A percentile compares a stretch with the other conserved stretches of the same genome.
These are phyloP conservation scores for Porogramme epimiltina DNA, from an alignment of 1,284 basidiomycete species.

Conservation along the genomic window DNA sequence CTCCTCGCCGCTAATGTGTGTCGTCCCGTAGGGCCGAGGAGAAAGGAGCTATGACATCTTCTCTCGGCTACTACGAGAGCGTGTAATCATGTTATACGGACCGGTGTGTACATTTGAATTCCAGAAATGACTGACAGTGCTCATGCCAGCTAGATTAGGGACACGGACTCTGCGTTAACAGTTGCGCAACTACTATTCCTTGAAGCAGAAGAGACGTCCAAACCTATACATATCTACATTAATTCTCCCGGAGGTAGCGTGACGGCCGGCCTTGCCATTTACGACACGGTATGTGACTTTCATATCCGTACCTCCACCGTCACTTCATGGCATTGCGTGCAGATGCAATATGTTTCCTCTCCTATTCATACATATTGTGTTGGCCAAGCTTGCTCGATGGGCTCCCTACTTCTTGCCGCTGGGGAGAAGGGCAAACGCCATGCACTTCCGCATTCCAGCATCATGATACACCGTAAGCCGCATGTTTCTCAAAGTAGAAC, in stretches of 20 bases:
- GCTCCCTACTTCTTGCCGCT: constrained; percentile 84
- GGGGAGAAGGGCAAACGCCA: constrained; percentile 88
- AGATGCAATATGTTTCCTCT: constrained; percentile 92
- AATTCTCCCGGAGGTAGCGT: constrained; percentile 95
- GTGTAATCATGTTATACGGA: constrained; percentile 92
- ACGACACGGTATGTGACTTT: constrained; percentile 75
- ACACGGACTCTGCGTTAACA: constrained; percentile 80
- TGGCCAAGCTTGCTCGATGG: constrained; percentile 93
- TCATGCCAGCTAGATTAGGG: constrained; percentile 64
- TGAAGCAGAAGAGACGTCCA: constrained; percentile 89
- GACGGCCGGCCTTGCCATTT: constrained; percentile 91
- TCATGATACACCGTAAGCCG: constrained; percentile 93
- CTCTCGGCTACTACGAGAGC: constrained; percentile 85
- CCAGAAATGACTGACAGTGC: constrained; percentile 13
- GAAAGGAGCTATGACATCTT: constrained; percentile 96
- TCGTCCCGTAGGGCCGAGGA: constrained; percentile 70
- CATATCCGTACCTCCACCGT: background rate
- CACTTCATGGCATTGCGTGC: background rate
- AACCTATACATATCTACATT: constrained; percentile 93
- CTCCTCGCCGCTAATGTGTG: background rate
- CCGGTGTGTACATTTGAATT: constrained; percentile 56
- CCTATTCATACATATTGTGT: constrained; percentile 95
- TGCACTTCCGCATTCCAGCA: constrained; percentile 87
- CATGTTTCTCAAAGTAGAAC: constrained; percentile 12
- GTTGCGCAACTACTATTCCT: constrained; percentile 92